Percentiles rank a stretch among this genome's conserved stretches.
Evolutionary conservation across 208 protist species (phyloP).

Genomic region (Baffinella frigidus): DNA sequence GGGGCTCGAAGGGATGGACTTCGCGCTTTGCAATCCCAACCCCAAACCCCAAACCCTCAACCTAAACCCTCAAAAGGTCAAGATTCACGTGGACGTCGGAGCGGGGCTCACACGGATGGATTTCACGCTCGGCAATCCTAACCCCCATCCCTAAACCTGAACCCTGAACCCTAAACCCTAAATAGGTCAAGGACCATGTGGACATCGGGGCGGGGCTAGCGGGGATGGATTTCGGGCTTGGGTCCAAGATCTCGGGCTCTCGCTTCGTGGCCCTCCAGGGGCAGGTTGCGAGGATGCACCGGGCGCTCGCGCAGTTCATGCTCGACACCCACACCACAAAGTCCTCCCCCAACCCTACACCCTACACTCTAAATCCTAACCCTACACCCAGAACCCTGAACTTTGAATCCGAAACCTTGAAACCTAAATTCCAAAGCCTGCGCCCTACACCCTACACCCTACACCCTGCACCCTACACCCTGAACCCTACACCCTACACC

Average conservation of each 20-base stretch:
- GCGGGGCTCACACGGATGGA: background rate
- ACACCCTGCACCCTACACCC: too few relatives aligned
- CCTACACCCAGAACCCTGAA: background rate
- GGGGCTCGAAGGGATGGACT: slow-evolving; percentile 46
- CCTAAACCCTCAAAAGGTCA: background rate
- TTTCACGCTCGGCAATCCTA: background rate
- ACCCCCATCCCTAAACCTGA: background rate
- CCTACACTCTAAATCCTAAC: background rate
- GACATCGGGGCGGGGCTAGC: background rate
- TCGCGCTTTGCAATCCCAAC: background rate
- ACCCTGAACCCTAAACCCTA: background rate
- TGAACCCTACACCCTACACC: too few relatives aligned
- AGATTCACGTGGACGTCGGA: background rate
- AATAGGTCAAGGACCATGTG: background rate
- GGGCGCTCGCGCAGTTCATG: slow-evolving; percentile 64
- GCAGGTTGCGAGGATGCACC: slow-evolving; percentile 38
- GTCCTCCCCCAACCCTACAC: background rate
- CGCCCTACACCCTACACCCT: too few relatives aligned
- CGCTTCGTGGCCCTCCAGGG: slow-evolving; percentile 50
- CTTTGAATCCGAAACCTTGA: too few relatives aligned
- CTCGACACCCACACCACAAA: slow-evolving; percentile 62
- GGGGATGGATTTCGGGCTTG: background rate
- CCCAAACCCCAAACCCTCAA: background rate
- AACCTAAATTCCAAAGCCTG: too few relatives aligned
- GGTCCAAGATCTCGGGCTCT: slow-evolving; percentile 11